A percentile compares a stretch with the other conserved stretches of the same genome.
These are phyloP conservation scores for Ophiobolus disseminans DNA, from an alignment of 2,329 filamentous ascomycete genomes.

Conservation along the genomic window DNA sequence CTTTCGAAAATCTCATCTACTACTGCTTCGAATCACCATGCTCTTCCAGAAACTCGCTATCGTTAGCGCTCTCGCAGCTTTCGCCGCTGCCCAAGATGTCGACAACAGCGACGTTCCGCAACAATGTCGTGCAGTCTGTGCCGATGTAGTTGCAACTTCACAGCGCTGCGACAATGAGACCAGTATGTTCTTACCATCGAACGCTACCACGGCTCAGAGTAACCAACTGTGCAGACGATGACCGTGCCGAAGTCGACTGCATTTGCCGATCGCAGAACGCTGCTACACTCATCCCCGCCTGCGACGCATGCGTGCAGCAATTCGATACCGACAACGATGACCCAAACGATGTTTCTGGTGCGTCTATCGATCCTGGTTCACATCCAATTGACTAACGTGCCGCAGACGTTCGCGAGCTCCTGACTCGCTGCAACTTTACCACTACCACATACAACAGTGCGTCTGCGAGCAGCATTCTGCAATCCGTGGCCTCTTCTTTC, in stretches of 20 bases:
- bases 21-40: slow-evolving; percentile 19
- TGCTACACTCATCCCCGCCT: slow-evolving; percentile 32
- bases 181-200: slow-evolving; percentile 11
- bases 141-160: slow-evolving; percentile 30
- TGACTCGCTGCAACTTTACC: slow-evolving; percentile 39
- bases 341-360: slow-evolving; percentile 19
- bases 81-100: slow-evolving; percentile 36
- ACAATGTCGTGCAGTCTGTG: slow-evolving; percentile 38
- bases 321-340: slow-evolving; percentile 28
- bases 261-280: slow-evolving; percentile 38
- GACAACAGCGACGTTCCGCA: slow-evolving; percentile 38
- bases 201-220: not conserved
- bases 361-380: not conserved
- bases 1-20: not conserved
- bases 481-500: slow-evolving; percentile 7
- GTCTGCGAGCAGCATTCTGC: slow-evolving; percentile 12
- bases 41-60: slow-evolving; percentile 35
- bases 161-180: slow-evolving; percentile 32
- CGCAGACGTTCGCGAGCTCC: slow-evolving; percentile 36
- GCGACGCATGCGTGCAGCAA: slow-evolving; percentile 39
- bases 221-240: slow-evolving; percentile 19
- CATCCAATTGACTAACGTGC: slow-evolving; percentile 5
- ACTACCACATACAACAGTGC: slow-evolving; percentile 32
- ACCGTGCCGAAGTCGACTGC: slow-evolving; percentile 33
- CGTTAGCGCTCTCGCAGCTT: slow-evolving; percentile 25